Percentiles rank a stretch among this genome's conserved stretches.
These are phyloP conservation scores for Tetrapisispora pingtungensis DNA, from an alignment of 805 yeast genomes.

Conservation along the genomic window DNA sequence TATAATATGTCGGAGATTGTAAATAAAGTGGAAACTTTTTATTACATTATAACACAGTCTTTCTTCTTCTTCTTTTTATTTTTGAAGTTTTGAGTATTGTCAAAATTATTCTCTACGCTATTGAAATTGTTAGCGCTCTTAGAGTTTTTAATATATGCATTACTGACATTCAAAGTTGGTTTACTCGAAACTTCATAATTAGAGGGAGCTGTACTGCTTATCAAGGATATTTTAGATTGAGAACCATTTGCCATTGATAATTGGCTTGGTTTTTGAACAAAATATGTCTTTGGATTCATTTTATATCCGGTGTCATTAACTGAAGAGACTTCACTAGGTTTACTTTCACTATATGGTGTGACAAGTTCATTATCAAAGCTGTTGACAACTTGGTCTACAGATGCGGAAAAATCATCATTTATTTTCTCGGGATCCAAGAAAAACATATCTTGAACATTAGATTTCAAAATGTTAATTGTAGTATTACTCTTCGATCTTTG, in stretches of 20 bases:
- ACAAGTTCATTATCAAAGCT: neutral
- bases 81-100: neutral
- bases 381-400: neutral
- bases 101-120: too few relatives aligned
- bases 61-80: neutral
- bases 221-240: too few relatives aligned
- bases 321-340: neutral
- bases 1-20: too few relatives aligned
- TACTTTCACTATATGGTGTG: neutral
- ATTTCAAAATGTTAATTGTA: conserved; percentile 18
- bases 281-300: too few relatives aligned
- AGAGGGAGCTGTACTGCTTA: neutral
- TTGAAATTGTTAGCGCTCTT: neutral
- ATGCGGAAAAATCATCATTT: neutral
- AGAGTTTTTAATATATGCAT: too few relatives aligned
- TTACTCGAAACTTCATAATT: neutral
- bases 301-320: neutral
- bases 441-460: conserved; percentile 2
- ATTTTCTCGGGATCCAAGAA: neutral
- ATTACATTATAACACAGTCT: conserved; percentile 1
- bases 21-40: too few relatives aligned
- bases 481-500: conserved; percentile 14
- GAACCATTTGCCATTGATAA: neutral
- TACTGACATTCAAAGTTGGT: too few relatives aligned
- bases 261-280: neutral